Percentiles rank a stretch among this genome's conserved stretches.
Evolutionary conservation across 2,329 filamentous ascomycete genomes (phyloP).

Genomic region (Botrytis medusae): DNA sequence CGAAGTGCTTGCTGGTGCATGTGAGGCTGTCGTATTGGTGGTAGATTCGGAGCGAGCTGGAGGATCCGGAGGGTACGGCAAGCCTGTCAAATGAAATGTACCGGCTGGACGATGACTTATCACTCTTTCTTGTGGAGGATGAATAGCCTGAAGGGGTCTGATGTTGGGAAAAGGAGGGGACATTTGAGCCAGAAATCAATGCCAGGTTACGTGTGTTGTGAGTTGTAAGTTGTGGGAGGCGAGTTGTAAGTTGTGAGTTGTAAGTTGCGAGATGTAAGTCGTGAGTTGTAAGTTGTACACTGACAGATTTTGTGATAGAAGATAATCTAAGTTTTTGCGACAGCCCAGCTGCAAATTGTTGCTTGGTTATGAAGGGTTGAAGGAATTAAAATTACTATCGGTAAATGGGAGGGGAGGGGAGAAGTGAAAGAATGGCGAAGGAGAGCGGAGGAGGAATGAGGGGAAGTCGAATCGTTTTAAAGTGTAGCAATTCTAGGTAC

Average conservation of each 20-base stretch:
- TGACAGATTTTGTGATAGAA: background rate
- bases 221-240: background rate
- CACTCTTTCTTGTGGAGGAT: background rate
- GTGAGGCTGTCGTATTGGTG: background rate
- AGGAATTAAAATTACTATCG: slow-evolving; percentile 6
- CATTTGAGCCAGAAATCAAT: background rate
- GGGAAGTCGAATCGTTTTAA: background rate
- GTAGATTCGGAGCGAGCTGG: accelerated
- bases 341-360: slow-evolving; percentile 9
- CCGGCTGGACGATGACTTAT: background rate
- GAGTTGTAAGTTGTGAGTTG: background rate
- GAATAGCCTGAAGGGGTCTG: background rate
- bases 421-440: background rate
- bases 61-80: background rate
- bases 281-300: background rate
- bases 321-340: background rate
- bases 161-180: background rate
- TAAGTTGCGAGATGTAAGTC: background rate
- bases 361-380: slow-evolving; percentile 3
- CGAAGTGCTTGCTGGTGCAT: background rate
- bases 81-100: background rate
- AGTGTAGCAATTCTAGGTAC: background rate
- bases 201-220: background rate
- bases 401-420: background rate
- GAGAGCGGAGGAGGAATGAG: background rate